Conservation (phyloP, 2,329 filamentous ascomycete species). For the Fusarium neocosmosporiellum region DNA sequence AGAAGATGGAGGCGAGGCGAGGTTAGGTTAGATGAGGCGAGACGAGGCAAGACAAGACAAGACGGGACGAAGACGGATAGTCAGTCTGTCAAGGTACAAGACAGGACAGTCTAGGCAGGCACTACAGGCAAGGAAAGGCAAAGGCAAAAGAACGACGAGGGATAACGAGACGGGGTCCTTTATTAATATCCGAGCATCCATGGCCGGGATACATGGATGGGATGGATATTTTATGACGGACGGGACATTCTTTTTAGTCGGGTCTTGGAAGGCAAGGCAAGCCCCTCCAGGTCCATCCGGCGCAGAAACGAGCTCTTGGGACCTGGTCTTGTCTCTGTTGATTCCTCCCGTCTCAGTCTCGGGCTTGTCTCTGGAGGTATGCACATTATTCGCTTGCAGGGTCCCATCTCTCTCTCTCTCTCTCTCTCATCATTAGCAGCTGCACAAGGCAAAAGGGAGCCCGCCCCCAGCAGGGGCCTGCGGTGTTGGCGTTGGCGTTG, state of each 20-base stretch:
- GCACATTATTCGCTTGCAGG: neutral
- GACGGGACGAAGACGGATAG: neutral
- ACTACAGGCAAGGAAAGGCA: neutral
- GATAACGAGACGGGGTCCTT: conserved; percentile 25
- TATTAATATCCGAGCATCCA: conserved; percentile 26
- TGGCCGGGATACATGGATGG: conserved; percentile 3
- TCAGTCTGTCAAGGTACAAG: neutral
- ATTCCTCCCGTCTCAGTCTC: neutral
- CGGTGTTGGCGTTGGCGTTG: conserved; percentile 25
- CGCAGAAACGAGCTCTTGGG: neutral
- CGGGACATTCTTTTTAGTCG: neutral
- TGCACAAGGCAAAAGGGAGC: neutral
- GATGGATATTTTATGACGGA: conserved; percentile 19
- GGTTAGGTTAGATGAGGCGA: neutral
- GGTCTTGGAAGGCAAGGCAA: neutral
- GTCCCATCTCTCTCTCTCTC: neutral
- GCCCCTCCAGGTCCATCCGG: neutral
- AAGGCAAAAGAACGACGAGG: conserved; percentile 5
- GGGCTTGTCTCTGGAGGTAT: neutral
- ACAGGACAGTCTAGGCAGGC: neutral
- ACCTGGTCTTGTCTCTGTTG: neutral
- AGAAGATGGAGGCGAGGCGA: neutral
- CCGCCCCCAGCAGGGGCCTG: conserved; percentile 17
- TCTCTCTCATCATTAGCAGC: too few relatives aligned
- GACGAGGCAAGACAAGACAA: conserved; percentile 4